Percentiles rank a stretch among this genome's conserved stretches.
These are phyloP conservation scores for Rubus idaeus DNA, from an alignment of 306 rosid genomes.

Conservation along the genomic window DNA sequence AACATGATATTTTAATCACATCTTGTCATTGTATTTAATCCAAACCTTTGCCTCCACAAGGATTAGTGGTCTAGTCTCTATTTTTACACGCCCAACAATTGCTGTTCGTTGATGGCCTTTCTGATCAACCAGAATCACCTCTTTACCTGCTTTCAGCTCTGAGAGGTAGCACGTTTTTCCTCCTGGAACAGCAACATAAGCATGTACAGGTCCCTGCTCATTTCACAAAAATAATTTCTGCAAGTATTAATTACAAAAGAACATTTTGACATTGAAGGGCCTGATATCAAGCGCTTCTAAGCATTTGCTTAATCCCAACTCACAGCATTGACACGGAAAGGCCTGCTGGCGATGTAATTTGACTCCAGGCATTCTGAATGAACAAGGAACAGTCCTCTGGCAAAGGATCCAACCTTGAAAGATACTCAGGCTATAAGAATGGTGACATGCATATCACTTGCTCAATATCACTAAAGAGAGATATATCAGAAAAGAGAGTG, in stretches of 20 bases:
- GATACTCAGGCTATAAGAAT: slow-evolving; percentile 14
- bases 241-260: neutral
- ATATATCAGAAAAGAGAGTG: slow-evolving; percentile 9
- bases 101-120: slow-evolving; percentile 69
- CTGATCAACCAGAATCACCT: slow-evolving; percentile 78
- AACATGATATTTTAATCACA: neutral
- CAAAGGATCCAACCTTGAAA: slow-evolving; percentile 85
- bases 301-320: slow-evolving; percentile 27
- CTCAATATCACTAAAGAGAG: neutral
- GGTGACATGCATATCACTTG: slow-evolving; percentile 8
- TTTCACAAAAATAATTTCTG: neutral
- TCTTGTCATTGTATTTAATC: no score
- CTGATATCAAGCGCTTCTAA: neutral
- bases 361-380: slow-evolving; percentile 96
- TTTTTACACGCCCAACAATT: slow-evolving; percentile 82
- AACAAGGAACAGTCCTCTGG: slow-evolving; percentile 84
- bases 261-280: neutral
- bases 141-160: slow-evolving; percentile 79
- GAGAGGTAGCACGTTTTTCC: slow-evolving; percentile 86
- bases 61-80: slow-evolving; percentile 78
- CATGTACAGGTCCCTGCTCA: slow-evolving; percentile 77
- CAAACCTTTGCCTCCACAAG: slow-evolving; percentile 90
- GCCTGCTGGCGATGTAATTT: slow-evolving; percentile 89
- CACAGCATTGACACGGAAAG: slow-evolving; percentile 93
- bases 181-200: slow-evolving; percentile 83